Conservation (phyloP, 257 asterid species). For the Ocimum tenuiflorum region DNA sequence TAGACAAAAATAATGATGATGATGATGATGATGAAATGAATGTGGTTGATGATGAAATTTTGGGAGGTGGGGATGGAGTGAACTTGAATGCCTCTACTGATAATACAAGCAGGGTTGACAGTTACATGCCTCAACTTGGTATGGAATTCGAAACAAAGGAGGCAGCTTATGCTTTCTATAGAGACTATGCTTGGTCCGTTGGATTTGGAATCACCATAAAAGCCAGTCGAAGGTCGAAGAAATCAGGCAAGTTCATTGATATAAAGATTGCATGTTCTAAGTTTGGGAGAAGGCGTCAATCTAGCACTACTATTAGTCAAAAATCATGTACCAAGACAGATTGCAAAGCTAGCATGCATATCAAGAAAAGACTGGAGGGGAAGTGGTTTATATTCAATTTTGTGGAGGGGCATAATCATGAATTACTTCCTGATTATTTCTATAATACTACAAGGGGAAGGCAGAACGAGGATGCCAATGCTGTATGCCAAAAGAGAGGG, state of each 20-base stretch:
- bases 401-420: constrained; percentile 43
- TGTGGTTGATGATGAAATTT: not conserved
- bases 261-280: constrained; percentile 47
- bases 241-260: constrained; percentile 45
- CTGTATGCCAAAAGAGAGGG: constrained; percentile 23
- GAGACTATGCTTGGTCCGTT: constrained; percentile 37
- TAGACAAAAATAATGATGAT: not conserved
- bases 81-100: constrained; percentile 6
- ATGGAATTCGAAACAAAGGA: constrained; percentile 46
- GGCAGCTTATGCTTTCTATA: constrained; percentile 39
- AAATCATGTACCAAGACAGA: constrained; percentile 39
- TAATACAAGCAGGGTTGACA: constrained; percentile 3
- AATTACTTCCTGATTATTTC: constrained; percentile 27
- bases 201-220: constrained; percentile 54
- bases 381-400: constrained; percentile 39
- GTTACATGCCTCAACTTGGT: constrained; percentile 30
- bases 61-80: constrained; percentile 17
- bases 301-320: constrained; percentile 20
- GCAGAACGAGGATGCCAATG: constrained; percentile 15
- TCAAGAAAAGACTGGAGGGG: constrained; percentile 39
- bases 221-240: constrained; percentile 47
- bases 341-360: constrained; percentile 45
- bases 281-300: constrained; percentile 34
- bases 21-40: constrained; percentile 1
- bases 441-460: constrained; percentile 28